phyloP scores from a whole-genome alignment of 2,329 filamentous ascomycete genomes.

The Apiospora rasikravindrae region DNA sequence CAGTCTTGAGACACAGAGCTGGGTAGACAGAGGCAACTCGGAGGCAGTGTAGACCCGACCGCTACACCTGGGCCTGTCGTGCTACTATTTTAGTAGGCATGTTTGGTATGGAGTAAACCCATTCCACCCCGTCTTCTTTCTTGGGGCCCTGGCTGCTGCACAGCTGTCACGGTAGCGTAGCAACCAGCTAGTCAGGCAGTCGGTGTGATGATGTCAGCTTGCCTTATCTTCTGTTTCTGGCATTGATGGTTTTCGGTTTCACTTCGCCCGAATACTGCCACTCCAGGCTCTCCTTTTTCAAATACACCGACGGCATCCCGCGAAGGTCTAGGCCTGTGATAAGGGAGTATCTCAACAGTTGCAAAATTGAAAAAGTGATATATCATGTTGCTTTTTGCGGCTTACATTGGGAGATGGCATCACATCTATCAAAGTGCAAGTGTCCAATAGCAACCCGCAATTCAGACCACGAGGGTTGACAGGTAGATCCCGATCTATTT shows the following conservation, averaged over 20 bases:
- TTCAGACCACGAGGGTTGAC: not conserved
- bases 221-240: not conserved
- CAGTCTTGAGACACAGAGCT: conserved; percentile 14
- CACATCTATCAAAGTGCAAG: not conserved
- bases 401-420: not conserved
- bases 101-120: conserved; percentile 3
- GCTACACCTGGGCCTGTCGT: not conserved
- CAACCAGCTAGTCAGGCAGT: conserved; percentile 14
- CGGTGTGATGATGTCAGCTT: conserved; percentile 7
- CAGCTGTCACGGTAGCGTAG: conserved; percentile 13
- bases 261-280: not conserved
- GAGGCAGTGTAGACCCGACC: not conserved
- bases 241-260: not conserved
- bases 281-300: not conserved
- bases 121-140: conserved; percentile 1
- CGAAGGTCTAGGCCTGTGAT: not conserved
- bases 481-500: not conserved
- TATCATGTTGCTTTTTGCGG: not conserved
- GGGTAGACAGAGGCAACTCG: not conserved
- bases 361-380: not conserved
- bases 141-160: not conserved
- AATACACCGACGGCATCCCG: not conserved
- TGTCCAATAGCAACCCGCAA: not conserved
- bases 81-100: conserved; percentile 9
- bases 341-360: not conserved